Evolutionary conservation across 208 protist species (phyloP).

Genomic region (Trypanosoma conorhini): DNA sequence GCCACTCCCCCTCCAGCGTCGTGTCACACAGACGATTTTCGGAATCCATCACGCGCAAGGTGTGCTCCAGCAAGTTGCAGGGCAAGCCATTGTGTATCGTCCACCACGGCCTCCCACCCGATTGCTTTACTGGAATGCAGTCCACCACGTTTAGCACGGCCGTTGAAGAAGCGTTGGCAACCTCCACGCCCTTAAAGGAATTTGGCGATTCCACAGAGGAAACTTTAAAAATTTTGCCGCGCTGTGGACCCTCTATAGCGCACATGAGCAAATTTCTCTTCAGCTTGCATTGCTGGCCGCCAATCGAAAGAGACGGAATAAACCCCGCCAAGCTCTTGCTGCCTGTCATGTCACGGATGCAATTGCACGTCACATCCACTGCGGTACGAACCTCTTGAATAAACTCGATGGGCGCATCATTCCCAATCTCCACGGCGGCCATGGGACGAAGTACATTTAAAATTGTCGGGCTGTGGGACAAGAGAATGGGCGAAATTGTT

Average conservation of each 20-base stretch:
- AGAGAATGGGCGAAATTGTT: conserved; percentile 59
- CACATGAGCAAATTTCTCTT: conserved; percentile 64
- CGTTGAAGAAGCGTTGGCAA: not conserved
- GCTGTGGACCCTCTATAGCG: conserved; percentile 23
- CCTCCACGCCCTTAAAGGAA: conserved; percentile 17
- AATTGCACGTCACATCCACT: conserved; percentile 57
- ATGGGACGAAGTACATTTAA: conserved; percentile 65
- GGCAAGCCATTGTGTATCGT: conserved; percentile 65
- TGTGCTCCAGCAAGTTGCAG: conserved; percentile 81
- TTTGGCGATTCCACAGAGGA: not conserved
- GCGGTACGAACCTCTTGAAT: conserved; percentile 72
- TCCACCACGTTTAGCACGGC: conserved; percentile 17
- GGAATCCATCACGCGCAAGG: conserved; percentile 50
- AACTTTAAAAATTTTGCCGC: conserved; percentile 30
- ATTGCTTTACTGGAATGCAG: conserved; percentile 85
- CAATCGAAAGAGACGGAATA: conserved; percentile 57
- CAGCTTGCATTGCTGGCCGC: conserved; percentile 46
- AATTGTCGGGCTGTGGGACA: conserved; percentile 47
- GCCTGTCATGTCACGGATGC: conserved; percentile 25
- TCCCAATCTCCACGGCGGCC: conserved; percentile 67
- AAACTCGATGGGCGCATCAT: conserved; percentile 73
- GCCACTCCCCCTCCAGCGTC: conserved; percentile 72
- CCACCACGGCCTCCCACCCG: conserved; percentile 63
- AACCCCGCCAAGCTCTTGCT: conserved; percentile 51
- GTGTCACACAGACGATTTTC: conserved; percentile 29